Base-by-base conservation (phyloP, 73 alveolate genomes). In the Symbiodinium pilosum region DNA sequence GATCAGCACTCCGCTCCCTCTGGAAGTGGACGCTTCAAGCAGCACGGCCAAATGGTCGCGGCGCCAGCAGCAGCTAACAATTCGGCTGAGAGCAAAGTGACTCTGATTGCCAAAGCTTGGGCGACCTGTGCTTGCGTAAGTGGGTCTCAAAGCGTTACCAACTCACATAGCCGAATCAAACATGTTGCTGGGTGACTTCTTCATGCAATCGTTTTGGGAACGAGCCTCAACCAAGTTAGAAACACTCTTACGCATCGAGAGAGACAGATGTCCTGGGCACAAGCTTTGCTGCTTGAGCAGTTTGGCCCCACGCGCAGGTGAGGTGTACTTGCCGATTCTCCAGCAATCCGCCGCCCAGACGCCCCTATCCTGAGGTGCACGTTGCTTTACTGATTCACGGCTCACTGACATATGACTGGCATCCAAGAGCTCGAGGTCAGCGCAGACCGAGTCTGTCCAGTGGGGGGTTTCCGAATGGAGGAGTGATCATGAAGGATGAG, bases 391-490 rank as follows among this genome's bases (percentile, higher is more conserved):
- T 47, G 59, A 47, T 24, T 30, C 44, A 9, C 7, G 6, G 9
- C 32, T 75, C 86, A 14, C 11, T 8, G n/a, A 64, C n/a, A 16
- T 20, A 7, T 20, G 8, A 20, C 47, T 75, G 12, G 6, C n/a
- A 34, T 75, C 32, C 81, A n/a, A 20, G 12, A 20, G 16, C 86
- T 34, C 83, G 84, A 86, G 94, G 94, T 86, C 39, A 12, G 59
- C 3, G 94, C 94, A 28, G 42, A 75, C 54, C 68, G 44, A 34
- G 83, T 86, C 51, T 21, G 83, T 51, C 84, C 94, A 18, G 51
- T 47, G 34, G 94, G 94, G 8, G 94, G 94, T 43, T 86, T 86
- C 5, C 94, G 94, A 26, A 52, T 24, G 38, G 94, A 86, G 94
- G 94, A 32, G 40, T 20, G 30, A 9, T 14, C 6, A 47, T 47